These are phyloP conservation scores for Aspergillus panamensis DNA, from an alignment of 495 filamentous ascomycete species.

Conservation along the genomic window DNA sequence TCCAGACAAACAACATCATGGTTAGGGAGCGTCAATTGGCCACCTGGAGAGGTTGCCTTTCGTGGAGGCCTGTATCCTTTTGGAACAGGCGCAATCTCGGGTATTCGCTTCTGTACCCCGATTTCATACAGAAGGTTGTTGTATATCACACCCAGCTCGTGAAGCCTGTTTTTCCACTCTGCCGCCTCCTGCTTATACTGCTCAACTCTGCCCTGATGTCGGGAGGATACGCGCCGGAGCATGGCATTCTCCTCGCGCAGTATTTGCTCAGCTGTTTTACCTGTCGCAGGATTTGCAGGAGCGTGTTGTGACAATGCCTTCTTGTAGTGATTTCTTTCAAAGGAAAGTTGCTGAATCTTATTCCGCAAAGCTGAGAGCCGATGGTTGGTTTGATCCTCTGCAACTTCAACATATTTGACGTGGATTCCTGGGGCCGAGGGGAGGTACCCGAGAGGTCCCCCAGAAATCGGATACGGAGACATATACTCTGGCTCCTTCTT, in stretches of 20 bases:
- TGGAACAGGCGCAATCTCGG: constrained; percentile 16
- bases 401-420: constrained; percentile 24
- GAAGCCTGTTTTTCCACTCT: constrained; percentile 23
- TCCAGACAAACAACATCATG: not conserved
- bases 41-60: constrained; percentile 2
- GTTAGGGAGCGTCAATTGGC: not conserved
- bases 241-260: constrained; percentile 25
- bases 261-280: constrained; percentile 24
- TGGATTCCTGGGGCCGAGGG: constrained; percentile 27
- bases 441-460: constrained; percentile 27
- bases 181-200: constrained; percentile 23
- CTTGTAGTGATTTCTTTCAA: constrained; percentile 25
- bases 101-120: constrained; percentile 17
- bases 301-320: constrained; percentile 18
- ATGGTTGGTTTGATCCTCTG: constrained; percentile 14
- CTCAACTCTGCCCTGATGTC: constrained; percentile 21
- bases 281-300: constrained; percentile 18
- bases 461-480: constrained; percentile 27
- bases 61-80: constrained; percentile 22
- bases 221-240: constrained; percentile 22
- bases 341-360: constrained; percentile 18
- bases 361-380: constrained; percentile 14
- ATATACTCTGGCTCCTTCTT: constrained; percentile 19
- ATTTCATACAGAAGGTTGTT: constrained; percentile 30
- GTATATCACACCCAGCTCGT: constrained; percentile 18